Base-by-base conservation (phyloP, 2,329 filamentous ascomycete species). In the Sclerotinia borealis region DNA sequence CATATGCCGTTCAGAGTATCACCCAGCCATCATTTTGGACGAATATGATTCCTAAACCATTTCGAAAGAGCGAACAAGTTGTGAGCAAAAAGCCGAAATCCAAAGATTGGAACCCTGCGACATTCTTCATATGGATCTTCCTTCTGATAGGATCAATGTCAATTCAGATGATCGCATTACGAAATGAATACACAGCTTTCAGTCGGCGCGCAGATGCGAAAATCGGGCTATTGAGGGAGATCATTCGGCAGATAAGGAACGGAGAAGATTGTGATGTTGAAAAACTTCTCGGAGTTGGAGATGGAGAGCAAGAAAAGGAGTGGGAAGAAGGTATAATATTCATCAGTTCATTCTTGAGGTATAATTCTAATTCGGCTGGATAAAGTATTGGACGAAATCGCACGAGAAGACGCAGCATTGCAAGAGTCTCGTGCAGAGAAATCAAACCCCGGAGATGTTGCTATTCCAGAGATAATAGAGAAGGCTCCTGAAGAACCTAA, bases 131-230 rank as follows among this genome's bases (percentile, higher is more conserved):
- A 69, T 80, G 87, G 70, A 91, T 93, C 67, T 92, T 92, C 72
- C 80, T 92, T 47, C 82, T 98, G 67, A 93, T 98, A 68, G 96
- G 96, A 4, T 96, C 92, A 66, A 96, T 97, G 81, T 91, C 93
- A 17, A 97, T 99, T 70, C 91, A 97, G 72, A 90, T 95, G 82
- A 88, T 99, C 72, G 82, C 87, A 41, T 75, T 98, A 71, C 89
- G 88, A 71, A 90, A 90, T 70, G 88, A 93, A 58, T 89, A 87
- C 72, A 81, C 83, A 37, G 85, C 87, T 11, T 93, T 90, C 70
- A 85, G 82, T 72, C 85, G 93, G 58, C 86, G 87, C 69, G 88
- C 92, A 6, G 90, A 96, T 69, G 86, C 90, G 8, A 89, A 90
- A 73, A 90, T 99, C 67, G 83, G 82, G 3, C 73, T 92, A 36